Base-by-base conservation (phyloP, 495 filamentous ascomycete species). In the Penicillium soppii region DNA sequence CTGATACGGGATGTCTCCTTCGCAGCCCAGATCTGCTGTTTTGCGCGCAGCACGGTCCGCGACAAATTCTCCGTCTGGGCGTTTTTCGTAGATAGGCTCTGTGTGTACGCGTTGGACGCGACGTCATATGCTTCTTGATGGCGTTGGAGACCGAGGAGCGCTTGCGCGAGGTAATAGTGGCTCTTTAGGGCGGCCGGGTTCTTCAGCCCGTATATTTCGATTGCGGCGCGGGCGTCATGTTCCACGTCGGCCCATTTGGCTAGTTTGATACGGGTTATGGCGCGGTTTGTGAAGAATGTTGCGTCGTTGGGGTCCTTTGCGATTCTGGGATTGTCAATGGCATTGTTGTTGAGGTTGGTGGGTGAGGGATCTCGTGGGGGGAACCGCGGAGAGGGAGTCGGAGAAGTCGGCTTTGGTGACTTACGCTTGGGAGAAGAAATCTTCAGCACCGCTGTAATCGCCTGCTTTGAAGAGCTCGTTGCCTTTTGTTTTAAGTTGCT, bases 391-490 rank as follows among this genome's bases (percentile, higher is more conserved):
- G 16, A 30, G 26, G 26, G 17, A 23, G 7, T 15, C 21, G 36
- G n/a, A 46, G 33, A 33, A 39, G 41, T 23, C 27, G 48, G 42
- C 25, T 16, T 6, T 69, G 25, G 23, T 39, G n/a, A 17, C 83
- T 68, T 75, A 91, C 89, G 92, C 92, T 76, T 94, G 85, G 9
- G 89, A 90, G 70, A 92, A 97, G 47, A 82, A 72, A 17, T 81
- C 78, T 57, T 96, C 91, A 25, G 92, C 92, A 23, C 75, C 79
- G 19, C 61, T 70, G 65, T 80, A 97, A 58, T 97, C 86, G 55
- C 84, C 84, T 7, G 69, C 64, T 58, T 84, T 80, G 70, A 82
- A 91, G 66, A 80, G 76, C 41, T 66, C 52, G 41, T 77, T 75
- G 42, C 69, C 74, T 53, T 71, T 73, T 36, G 71, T 59, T 54